Base-by-base conservation (phyloP, 305 asterid genomes). In the Fraxinus platypoda region DNA sequence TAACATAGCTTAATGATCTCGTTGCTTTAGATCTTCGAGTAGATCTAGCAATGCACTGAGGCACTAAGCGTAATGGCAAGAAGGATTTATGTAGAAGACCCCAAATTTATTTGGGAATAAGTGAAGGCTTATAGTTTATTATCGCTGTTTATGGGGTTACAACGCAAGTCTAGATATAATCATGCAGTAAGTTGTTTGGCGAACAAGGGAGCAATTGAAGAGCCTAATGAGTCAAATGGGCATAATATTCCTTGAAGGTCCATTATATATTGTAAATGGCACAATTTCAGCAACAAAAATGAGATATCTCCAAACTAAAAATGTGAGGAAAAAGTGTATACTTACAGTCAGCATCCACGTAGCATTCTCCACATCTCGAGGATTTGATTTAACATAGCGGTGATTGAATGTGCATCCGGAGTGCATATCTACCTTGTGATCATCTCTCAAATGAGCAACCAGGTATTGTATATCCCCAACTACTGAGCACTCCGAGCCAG, bases 261-360 rank as follows among this genome's bases (percentile, higher is more conserved):
- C 8, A 6, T 68, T 11, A 28, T 0, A 70, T 70, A 28, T 30
- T 13, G 13, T 25, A 11, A 23, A 33, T 26, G 5, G 35, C 34
- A 25, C 73, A 28, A 64, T 64, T 21, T 64, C 34, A 64, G 30
- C n/a, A 64, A 25, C 81, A 75, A 41, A 9, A 25, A 62, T 34
- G 72, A 33, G 34, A 46, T 46, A 64, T 66, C 26, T 68, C 35
- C 7, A 70, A 21, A 25, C 26, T 23, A 43, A 12, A 49, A 25
- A 15, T 43, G 23, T 15, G 62, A 64, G 37, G 79, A 70, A 21
- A 71, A 31, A 77, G 38, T 11, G 9, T 8, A 73, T 46, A 78
- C 91, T 83, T 78, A 91, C 95, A 17, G 95, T 91, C 68, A 91
- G 88, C 95, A 91, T 91, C 93, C 95, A 90, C 12, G 95, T 91